These are phyloP conservation scores for Daldinia sp. DNA, from an alignment of 2,329 filamentous ascomycete species.

Conservation along the genomic window DNA sequence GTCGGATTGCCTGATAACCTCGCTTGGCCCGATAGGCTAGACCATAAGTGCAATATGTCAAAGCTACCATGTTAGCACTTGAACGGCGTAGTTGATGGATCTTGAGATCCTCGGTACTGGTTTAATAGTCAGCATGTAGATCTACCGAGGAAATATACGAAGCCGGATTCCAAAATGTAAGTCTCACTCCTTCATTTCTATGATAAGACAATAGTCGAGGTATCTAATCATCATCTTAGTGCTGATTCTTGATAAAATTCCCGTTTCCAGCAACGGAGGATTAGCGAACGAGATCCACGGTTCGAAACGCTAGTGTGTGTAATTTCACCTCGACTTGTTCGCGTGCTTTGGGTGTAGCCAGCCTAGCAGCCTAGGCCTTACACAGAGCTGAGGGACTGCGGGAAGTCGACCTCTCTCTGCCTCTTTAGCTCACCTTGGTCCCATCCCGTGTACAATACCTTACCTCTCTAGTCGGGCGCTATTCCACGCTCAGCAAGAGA, in stretches of 20 bases:
- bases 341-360: not conserved
- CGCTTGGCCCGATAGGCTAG: constrained; percentile 23
- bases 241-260: constrained; percentile 23
- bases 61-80: constrained; percentile 10
- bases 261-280: constrained; percentile 26
- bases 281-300: constrained; percentile 30
- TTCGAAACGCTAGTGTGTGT: constrained; percentile 42
- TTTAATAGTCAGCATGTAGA: constrained; percentile 34
- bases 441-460: not conserved
- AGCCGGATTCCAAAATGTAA: constrained; percentile 32
- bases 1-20: constrained; percentile 31
- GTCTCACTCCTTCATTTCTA: constrained; percentile 40
- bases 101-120: constrained; percentile 37
- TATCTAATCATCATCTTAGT: constrained; percentile 21
- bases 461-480: constrained; percentile 21
- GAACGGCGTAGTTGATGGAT: constrained; percentile 37
- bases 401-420: not conserved
- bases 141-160: constrained; percentile 33
- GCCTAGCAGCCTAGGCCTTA: constrained; percentile 2
- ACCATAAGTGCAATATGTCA: constrained; percentile 15
- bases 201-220: constrained; percentile 19
- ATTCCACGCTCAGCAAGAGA: constrained; percentile 18
- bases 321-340: constrained; percentile 30
- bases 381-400: constrained; percentile 1
- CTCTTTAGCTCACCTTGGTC: constrained; percentile 5